Evolutionary conservation across 1,139 yeast genomes (phyloP), one percentile per base, ranked within the genome.

Genomic region (Yamadazyma sp.): DNA sequence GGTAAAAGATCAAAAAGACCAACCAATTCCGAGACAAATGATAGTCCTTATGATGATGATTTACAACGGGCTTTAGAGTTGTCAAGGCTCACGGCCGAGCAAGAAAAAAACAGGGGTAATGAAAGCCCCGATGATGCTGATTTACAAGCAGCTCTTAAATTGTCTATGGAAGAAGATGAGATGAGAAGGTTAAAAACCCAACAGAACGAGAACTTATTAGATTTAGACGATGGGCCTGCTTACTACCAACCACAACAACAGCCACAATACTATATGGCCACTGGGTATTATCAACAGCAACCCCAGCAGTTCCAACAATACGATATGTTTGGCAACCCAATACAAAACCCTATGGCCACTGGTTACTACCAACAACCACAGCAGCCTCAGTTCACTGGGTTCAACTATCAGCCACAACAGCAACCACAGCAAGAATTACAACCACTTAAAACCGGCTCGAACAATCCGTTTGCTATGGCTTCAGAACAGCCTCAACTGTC

Each of bases 111-210:
- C n/a, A 37, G 51, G 33, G 40, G 49, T 25, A 47, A 51, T 24
- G 49, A 42, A 34, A 89, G 82, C 42, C 49, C 51, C 18, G 73
- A 67, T 32, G 90, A 85, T 50, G 86, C 85, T 20, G 95, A 87
- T 33, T 70, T 90, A 46, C 79, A 78, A 45, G 81, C 86, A 35
- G 97, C 97, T 1, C 72, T 90, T 47, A 82, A 83, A 61, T 74
- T 92, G 51, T 83, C 94, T 28, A 70, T 82, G 58, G 97, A 89
- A 62, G 97, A 92, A 57, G 96, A 89, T 52, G 94, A 84, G 59
- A 72, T 83, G 74, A 76, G 82, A 54, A 78, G 74, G 50, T 66
- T 69, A 47, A 70, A 67, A 44, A 68, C 65, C 38, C 61, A 61
- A 37, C 78, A 75, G 43, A 68, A 71, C 46, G 66, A 64, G 29